Base-by-base conservation (phyloP, 2,329 filamentous ascomycete species). In the Magnaporthiopsis rhizophila region DNA sequence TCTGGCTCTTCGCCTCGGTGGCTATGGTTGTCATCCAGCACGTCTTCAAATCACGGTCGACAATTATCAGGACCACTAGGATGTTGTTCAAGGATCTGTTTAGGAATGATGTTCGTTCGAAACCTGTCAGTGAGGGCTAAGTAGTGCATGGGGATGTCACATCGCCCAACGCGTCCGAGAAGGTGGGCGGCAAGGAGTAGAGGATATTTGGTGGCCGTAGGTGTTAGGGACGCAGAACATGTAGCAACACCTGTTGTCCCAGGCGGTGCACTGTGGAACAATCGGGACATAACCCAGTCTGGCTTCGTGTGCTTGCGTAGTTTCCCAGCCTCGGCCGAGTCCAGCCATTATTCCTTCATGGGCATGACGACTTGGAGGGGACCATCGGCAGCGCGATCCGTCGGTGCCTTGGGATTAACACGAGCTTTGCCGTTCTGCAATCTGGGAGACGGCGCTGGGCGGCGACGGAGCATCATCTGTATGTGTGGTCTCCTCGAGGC, bases 1-100 rank as follows among this genome's bases (percentile, higher is more conserved):
- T 93, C 57, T 94, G 91, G 91, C 83, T 94, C 69, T 92, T 92
- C 74, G 86, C 84, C 70, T 89, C 86, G 3, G 78, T 87, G 1
- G 80, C 88, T 64, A 89, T 86, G 11, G 91, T 97, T 0, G 91
- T 91, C 0, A 50, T 97, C 0, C 96, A 89, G 75, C 93, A 93
- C 7, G 77, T 95, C 1, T 95, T 84, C 75, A 91, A 97, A 72
- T 91, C 92, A 0, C 79, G 92, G 13, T 30, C 28, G 36, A 62
- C 24, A 13, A 62, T 62, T 21, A 9, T 62, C 24, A 38, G 60
- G 36, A 45, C 50, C 9, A 56, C 60, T 12, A 62, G 7, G 38
- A 30, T 38, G 26, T 53, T 56, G 34, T 28, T 53, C 9, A 53
- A 53, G 21, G 21, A 53, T 24, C 45, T 53, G 18, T 24, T 53